Percentiles rank a stretch among this genome's conserved stretches.
Conservation (phyloP, 2,329 filamentous ascomycete genomes). For the Pseudocercospora crystallina region DNA sequence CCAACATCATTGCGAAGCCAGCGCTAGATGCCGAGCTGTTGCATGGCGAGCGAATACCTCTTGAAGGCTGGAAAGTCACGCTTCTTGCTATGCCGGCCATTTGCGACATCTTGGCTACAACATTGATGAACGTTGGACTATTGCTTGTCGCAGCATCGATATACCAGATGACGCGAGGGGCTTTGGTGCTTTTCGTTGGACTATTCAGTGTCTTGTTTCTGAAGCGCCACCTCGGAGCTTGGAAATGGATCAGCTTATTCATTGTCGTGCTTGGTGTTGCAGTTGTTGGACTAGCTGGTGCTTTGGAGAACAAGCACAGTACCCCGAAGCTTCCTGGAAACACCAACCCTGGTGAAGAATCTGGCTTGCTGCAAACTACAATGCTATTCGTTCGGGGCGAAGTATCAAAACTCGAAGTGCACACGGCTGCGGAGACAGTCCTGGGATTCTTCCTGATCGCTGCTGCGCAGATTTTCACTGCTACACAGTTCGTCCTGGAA, state of each 20-base stretch:
- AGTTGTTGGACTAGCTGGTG: slow-evolving; percentile 84
- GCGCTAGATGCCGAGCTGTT: slow-evolving; percentile 51
- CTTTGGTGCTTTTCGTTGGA: slow-evolving; percentile 91
- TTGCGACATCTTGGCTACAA: slow-evolving; percentile 93
- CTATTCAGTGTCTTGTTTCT: slow-evolving; percentile 93
- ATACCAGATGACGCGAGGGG: slow-evolving; percentile 97
- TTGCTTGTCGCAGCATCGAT: slow-evolving; percentile 93
- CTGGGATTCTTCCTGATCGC: slow-evolving; percentile 89
- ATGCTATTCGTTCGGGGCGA: slow-evolving; percentile 31
- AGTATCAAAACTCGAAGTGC: slow-evolving; percentile 41
- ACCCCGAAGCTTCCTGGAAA: slow-evolving; percentile 31
- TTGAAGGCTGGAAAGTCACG: slow-evolving; percentile 69
- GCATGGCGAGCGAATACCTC: slow-evolving; percentile 47
- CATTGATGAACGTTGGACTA: slow-evolving; percentile 93
- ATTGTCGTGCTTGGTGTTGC: slow-evolving; percentile 87
- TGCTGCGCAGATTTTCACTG: slow-evolving; percentile 92
- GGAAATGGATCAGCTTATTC: slow-evolving; percentile 87
- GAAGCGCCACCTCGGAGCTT: slow-evolving; percentile 72
- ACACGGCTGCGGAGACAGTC: slow-evolving; percentile 66
- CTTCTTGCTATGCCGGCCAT: slow-evolving; percentile 82
- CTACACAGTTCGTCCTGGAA: slow-evolving; percentile 92
- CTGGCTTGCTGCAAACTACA: slow-evolving; percentile 19
- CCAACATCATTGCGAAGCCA: slow-evolving; percentile 52
- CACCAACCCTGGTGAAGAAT: slow-evolving; percentile 31
- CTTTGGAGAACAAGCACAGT: slow-evolving; percentile 68